phyloP scores from a whole-genome alignment of 1,139 yeast genomes.

The Blastobotrys serpentis region DNA sequence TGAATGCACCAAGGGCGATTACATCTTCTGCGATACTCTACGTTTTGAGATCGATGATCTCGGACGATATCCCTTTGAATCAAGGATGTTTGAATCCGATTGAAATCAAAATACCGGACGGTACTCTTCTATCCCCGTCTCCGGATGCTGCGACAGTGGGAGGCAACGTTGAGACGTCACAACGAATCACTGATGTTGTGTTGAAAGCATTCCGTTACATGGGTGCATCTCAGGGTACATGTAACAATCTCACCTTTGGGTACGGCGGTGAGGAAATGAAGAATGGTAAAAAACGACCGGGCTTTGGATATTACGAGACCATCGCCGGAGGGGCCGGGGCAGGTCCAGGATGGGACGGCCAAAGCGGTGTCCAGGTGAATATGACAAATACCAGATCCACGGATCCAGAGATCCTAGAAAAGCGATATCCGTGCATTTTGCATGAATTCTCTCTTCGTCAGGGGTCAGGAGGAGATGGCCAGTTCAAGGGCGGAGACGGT shows the following conservation, averaged over 20 bases:
- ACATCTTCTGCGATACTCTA: slow-evolving; percentile 79
- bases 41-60: slow-evolving; percentile 70
- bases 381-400: slow-evolving; percentile 73
- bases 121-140: slow-evolving; percentile 67
- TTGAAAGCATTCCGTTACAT: slow-evolving; percentile 73
- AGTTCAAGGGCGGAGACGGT: slow-evolving; percentile 60
- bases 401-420: slow-evolving; percentile 65
- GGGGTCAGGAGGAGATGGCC: slow-evolving; percentile 60
- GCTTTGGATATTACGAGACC: slow-evolving; percentile 72
- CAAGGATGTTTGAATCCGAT: slow-evolving; percentile 82
- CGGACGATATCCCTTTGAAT: slow-evolving; percentile 77
- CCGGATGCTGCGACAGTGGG: slow-evolving; percentile 85
- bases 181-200: slow-evolving; percentile 76
- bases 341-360: slow-evolving; percentile 61
- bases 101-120: slow-evolving; percentile 61
- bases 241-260: slow-evolving; percentile 74
- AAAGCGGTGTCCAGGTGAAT: slow-evolving; percentile 64
- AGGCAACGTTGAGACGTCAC: slow-evolving; percentile 86
- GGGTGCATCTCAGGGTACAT: slow-evolving; percentile 76
- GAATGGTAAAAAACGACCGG: slow-evolving; percentile 38
- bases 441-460: slow-evolving; percentile 53
- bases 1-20: slow-evolving; percentile 70
- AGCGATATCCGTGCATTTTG: slow-evolving; percentile 63
- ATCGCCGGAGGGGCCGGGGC: slow-evolving; percentile 76
- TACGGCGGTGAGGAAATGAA: slow-evolving; percentile 40